Base-by-base conservation (phyloP, 78 protist genomes). In the Cyanophora paradoxa region DNA sequence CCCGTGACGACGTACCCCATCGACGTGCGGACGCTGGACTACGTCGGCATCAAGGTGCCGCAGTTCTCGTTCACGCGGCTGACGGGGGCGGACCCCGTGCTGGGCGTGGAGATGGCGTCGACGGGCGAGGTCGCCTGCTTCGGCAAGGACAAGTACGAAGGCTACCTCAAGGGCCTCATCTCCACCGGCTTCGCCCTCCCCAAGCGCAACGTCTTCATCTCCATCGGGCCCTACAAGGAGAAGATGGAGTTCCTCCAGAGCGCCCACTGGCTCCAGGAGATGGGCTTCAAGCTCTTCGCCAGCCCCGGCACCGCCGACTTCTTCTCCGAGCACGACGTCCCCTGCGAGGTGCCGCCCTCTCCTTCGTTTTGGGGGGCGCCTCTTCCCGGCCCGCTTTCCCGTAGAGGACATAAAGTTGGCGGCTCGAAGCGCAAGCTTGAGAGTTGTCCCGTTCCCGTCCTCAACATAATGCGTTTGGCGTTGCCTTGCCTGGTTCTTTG, bases 101-200 rank as follows among this genome's bases (percentile, higher is more conserved):
- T 95, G 31, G 95, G 98, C 54, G 98, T 95, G 22, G 98, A 95
- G 33, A 95, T 95, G 98, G 92, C 95, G 11, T 85, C 93, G n/a
- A 95, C 98, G 8, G 98, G 98, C 39, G 98, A 95, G 82, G 95
- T 75, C n/a, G 83, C 83, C 2, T 70, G 72, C 65, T 78, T 78
- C 67, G 83, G 83, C 8, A 44, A 57, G 19, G 40, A 46, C 56
- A 33, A 72, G 59, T 39, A 88, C 59, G 97, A 93, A 72, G 98
- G 95, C 22, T 92, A 88, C 92, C 73, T 95, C 59, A 93, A 93
- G 75, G 92, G 94, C 48, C 80, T 93, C 62, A 22, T 89, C 22
- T 68, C 95, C 20, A 82, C 91, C 14, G 90, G 93, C 57, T 89
- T 95, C 83, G 48, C 41, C 65, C 33, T 65, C 31, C 90, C 84